Base-by-base conservation (phyloP, 805 yeast genomes). In the Komagataella pastoris region DNA sequence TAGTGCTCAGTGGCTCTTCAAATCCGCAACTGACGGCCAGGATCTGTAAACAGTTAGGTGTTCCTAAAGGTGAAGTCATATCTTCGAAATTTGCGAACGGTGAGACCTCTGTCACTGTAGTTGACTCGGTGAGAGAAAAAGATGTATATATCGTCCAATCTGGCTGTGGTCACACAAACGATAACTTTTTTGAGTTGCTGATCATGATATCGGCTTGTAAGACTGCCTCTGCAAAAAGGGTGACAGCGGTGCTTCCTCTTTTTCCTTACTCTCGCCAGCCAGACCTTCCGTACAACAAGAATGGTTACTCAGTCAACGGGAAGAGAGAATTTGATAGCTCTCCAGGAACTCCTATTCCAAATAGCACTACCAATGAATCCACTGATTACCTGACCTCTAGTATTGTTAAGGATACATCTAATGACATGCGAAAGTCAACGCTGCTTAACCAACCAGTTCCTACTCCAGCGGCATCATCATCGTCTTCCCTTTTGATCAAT, bases 221-320 rank as follows among this genome's bases (percentile, higher is more conserved):
- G 60, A 83, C 88, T 49, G 95, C 97, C 2, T 82, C 91, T 53
- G 96, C 97, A 12, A 79, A 79, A 53, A 75, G 91, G 53, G 95
- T 89, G 47, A 88, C 96, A 2, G 96, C 91, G 0, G 96, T 89
- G 30, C 72, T 87, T 65, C 99, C 99, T 3, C 74, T 89, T 54
- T 93, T 93, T 67, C 97, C 98, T 24, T 93, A 93, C 64, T 86
- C 96, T 2, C 77, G 99, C 61, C 99, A 93, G 67, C 95, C 97
- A 3, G 98, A 91, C 66, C 80, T 88, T 44, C 96, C 96, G 36
- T 85, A 85, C 61, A 80, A 86, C 53, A 76, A 77, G 61, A 76
- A 79, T 44, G 93, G 95, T 10, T 70, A 70, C 54, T 65, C 73
- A 7, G 40, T 30, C 3, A 30, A 30, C 40, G 40, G 40, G 4